These are phyloP conservation scores for Macrotyloma uniflorum DNA, from an alignment of 306 rosid genomes.

Conservation along the genomic window DNA sequence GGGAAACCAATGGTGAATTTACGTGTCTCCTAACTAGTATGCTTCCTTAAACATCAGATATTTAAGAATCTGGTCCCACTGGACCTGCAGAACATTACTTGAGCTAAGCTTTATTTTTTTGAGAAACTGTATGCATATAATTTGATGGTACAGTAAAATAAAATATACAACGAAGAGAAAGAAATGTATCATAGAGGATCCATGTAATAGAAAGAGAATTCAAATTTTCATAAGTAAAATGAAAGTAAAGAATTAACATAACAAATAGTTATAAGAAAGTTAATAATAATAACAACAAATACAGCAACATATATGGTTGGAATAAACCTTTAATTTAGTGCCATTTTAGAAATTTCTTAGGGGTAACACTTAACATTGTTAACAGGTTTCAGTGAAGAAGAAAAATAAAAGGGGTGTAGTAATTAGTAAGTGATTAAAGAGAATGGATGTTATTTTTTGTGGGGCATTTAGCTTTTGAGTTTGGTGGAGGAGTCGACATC, in stretches of 20 bases:
- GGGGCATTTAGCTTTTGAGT: constrained; percentile 3
- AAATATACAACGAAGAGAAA: background rate
- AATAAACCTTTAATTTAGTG: constrained; percentile 27
- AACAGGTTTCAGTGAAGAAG: background rate
- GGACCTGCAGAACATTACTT: constrained; percentile 36
- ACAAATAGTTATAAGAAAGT: background rate
- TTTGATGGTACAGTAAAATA: background rate
- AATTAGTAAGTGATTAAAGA: background rate
- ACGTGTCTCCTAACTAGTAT: constrained; percentile 43
- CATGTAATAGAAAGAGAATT: background rate
- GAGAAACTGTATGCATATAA: background rate
- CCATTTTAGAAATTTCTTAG: constrained; percentile 17
- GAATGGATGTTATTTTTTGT: background rate
- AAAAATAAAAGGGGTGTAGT: background rate
- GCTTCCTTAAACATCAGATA: constrained; percentile 51
- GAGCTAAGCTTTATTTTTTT: background rate
- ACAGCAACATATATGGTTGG: background rate
- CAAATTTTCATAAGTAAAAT: background rate
- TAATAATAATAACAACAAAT: background rate
- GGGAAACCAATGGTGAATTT: constrained; percentile 43
- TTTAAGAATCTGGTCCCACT: constrained; percentile 62
- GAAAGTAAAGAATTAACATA: constrained; percentile 1
- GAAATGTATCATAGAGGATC: background rate
- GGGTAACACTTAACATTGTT: background rate
- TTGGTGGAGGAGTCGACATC: constrained; percentile 35